Evolutionary conservation across 768 basidiomycete genomes (phyloP), one percentile per base, ranked within the genome.

Genomic region (Mrakia gelida): DNA sequence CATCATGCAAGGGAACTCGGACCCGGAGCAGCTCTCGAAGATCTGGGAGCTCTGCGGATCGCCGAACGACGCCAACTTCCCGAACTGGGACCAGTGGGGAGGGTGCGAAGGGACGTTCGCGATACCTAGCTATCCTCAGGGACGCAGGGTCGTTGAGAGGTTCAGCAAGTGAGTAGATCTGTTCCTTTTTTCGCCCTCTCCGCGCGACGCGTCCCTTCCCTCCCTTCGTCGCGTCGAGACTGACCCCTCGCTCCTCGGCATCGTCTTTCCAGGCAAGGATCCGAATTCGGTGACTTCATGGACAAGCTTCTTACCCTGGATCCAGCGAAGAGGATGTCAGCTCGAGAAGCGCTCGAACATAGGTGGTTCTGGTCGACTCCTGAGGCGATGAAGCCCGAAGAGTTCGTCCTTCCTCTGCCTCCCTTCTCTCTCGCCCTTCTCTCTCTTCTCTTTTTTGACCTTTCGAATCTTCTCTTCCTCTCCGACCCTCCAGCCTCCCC

Each of bases 291-390:
- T 52, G 93, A 96, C 83, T 86, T 98, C 34, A 82, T 97, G 80
- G 94, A 95, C 81, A 90, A 90, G 81, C 85, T 98, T 52, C 86
- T 98, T 38, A 89, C 87, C 0, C 91, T 94, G 81, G 92, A 98
- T 83, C 96, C 96, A 3, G 87, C 87, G 79, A 89, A 92, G 76
- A 88, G 96, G 28, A 88, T 94, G 59, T 94, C 95, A 1, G 96
- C 96, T 13, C 85, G 88, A 2, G 88, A 93, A 77, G 95, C 95
- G 0, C 87, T 98, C 73, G 91, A 95, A 81, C 94, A 98, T 82
- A 90, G 92, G 28, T 98, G 94, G 86, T 97, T 98, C 84, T 97
- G 93, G 93, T 91, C 90, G 0, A 90, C 92, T 80, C 95, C 96
- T 0, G 81, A 94, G 54, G 92, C 95, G 1, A 83, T 82, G 5